Evolutionary conservation across 179 eudicot species (phyloP).

Genomic region (Corrigiola litoralis): DNA sequence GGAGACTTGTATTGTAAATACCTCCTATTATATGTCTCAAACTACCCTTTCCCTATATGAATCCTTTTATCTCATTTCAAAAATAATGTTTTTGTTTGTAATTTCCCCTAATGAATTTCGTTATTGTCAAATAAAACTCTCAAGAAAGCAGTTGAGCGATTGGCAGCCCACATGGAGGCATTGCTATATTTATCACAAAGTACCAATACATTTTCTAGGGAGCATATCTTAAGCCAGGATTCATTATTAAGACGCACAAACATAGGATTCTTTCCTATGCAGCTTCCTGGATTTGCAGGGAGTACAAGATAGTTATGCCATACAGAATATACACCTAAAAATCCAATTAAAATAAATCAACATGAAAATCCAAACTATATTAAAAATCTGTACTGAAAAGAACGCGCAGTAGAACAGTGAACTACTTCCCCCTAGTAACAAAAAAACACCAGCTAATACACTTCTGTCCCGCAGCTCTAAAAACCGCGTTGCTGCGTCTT

Average conservation of each 20-base stretch:
- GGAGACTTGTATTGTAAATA: too few relatives aligned
- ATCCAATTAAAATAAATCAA: neutral
- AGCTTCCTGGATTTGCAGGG: constrained; percentile 41
- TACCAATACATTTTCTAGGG: neutral
- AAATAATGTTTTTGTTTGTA: too few relatives aligned
- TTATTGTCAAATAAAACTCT: too few relatives aligned
- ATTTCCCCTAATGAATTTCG: too few relatives aligned
- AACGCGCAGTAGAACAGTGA: constrained; percentile 42
- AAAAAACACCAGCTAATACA: constrained; percentile 44
- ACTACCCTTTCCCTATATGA: too few relatives aligned
- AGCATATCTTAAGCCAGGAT: constrained; percentile 5
- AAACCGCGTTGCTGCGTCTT: constrained; percentile 41
- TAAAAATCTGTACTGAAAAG: neutral
- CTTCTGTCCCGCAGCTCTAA: constrained; percentile 39
- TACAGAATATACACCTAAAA: constrained; percentile 13
- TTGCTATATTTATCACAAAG: constrained; percentile 3
- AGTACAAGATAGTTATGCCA: neutral
- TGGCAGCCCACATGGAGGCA: constrained; percentile 15
- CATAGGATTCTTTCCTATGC: constrained; percentile 41
- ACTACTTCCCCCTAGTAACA: neutral
- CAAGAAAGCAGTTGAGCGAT: neutral
- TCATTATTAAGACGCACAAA: constrained; percentile 11
- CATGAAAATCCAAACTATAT: constrained; percentile 1
- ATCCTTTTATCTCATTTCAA: too few relatives aligned
- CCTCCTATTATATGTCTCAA: too few relatives aligned